Percentiles rank a stretch among this genome's conserved stretches.
phyloP scores from a whole-genome alignment of 2,329 filamentous ascomycete species.

The Neofusicoccum sp. region DNA sequence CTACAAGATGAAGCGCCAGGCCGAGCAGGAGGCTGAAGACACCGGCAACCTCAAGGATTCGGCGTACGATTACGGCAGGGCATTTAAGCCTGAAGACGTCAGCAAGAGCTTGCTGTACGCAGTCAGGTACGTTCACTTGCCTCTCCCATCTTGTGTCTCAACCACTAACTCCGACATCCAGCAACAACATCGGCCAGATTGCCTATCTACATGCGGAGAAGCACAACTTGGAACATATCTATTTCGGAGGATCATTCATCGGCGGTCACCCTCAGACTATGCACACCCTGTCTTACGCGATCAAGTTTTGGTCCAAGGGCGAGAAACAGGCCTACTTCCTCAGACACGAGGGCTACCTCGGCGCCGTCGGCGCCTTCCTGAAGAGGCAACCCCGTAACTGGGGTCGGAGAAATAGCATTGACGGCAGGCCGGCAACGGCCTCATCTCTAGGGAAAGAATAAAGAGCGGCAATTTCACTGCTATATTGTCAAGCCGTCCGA shows the following conservation, averaged over 20 bases:
- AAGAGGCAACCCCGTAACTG: conserved; percentile 88
- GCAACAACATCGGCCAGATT: conserved; percentile 98
- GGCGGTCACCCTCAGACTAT: conserved; percentile 95
- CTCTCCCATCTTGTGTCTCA: background rate
- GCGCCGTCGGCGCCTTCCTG: conserved; percentile 89
- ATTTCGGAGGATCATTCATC: conserved; percentile 97
- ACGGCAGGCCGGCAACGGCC: conserved; percentile 33
- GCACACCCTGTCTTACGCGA: conserved; percentile 94
- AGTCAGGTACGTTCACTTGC: conserved; percentile 56
- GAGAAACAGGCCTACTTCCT: conserved; percentile 94
- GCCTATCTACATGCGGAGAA: conserved; percentile 97
- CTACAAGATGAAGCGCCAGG: conserved; percentile 84
- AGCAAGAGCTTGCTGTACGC: conserved; percentile 90
- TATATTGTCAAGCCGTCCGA: too few species aligned
- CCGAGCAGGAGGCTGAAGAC: conserved; percentile 76
- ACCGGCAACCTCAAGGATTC: conserved; percentile 49
- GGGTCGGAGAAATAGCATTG: conserved; percentile 78
- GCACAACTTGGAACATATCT: conserved; percentile 86
- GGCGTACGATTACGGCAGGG: conserved; percentile 38
- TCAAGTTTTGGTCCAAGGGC: conserved; percentile 95
- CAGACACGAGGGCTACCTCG: conserved; percentile 92
- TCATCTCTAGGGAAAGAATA: background rate
- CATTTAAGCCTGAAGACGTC: conserved; percentile 80
- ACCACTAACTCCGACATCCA: conserved; percentile 37
- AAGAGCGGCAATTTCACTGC: too few species aligned